These are phyloP conservation scores for Zancudomyces culisetae DNA, from an alignment of 371 early-diverging fungal genomes.

Conservation along the genomic window DNA sequence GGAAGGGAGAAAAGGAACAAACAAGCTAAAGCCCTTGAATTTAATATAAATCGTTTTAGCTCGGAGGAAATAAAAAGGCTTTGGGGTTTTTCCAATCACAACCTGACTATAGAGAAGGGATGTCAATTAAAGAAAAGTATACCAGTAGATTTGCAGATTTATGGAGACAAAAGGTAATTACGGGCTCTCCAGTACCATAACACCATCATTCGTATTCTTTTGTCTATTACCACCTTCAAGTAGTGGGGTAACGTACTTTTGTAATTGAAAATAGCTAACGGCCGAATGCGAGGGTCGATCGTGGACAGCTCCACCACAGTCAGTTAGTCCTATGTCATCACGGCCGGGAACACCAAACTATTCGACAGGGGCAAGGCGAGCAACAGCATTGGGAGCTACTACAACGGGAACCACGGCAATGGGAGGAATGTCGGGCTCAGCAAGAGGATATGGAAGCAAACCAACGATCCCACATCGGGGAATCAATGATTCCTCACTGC, in stretches of 20 bases:
- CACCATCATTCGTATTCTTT: too few species aligned
- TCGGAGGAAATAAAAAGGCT: constrained; percentile 87
- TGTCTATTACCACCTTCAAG: too few species aligned
- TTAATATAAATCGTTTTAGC: constrained; percentile 8
- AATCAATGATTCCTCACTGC: background rate
- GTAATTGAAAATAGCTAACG: constrained; percentile 25
- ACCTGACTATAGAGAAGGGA: constrained; percentile 55
- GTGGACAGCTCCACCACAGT: constrained; percentile 33
- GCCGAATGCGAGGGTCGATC: constrained; percentile 55
- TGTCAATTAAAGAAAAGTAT: constrained; percentile 72
- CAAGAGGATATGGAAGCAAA: background rate
- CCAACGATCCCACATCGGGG: background rate
- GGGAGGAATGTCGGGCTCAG: constrained; percentile 5
- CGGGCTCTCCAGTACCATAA: constrained; percentile 1
- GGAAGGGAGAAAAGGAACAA: too few species aligned
- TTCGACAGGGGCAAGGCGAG: too few species aligned
- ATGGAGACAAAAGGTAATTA: constrained; percentile 56
- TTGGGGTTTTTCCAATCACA: constrained; percentile 68
- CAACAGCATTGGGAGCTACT: background rate
- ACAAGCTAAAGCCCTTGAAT: constrained; percentile 11
- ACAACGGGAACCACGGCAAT: constrained; percentile 5
- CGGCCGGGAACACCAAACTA: background rate
- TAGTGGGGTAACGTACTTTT: too few species aligned
- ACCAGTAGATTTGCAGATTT: constrained; percentile 63
- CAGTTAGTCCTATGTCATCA: constrained; percentile 4